phyloP scores from a whole-genome alignment of 208 protist genomes.

The Leishmania braziliensis region DNA sequence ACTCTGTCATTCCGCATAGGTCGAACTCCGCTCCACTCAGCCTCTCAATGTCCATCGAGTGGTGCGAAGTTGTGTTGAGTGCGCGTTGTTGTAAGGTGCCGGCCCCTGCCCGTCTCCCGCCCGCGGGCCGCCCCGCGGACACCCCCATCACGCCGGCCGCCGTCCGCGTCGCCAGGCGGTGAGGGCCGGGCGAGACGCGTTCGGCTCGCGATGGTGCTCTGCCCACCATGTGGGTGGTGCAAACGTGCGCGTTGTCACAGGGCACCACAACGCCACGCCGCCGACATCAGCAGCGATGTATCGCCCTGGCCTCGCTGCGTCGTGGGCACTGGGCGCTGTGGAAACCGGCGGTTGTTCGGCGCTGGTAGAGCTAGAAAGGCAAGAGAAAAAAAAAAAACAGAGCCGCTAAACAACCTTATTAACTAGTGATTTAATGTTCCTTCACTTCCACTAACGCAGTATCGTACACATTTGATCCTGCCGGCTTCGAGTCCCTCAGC shows the following conservation, averaged over 20 bases:
- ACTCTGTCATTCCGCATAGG: background rate
- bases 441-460: constrained; percentile 51
- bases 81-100: too few species aligned
- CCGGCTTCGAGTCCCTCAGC: constrained; percentile 39
- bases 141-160: background rate
- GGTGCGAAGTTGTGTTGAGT: background rate
- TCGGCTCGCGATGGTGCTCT: too few species aligned
- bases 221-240: too few species aligned
- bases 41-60: background rate
- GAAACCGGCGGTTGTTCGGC: background rate
- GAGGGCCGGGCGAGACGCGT: too few species aligned
- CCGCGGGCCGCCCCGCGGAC: background rate
- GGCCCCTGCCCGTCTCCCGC: background rate
- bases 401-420: background rate
- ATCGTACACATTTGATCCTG: constrained; percentile 35
- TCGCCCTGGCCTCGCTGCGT: background rate
- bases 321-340: background rate
- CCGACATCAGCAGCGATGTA: too few species aligned
- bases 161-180: background rate
- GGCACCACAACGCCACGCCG: too few species aligned
- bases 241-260: too few species aligned
- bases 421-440: constrained; percentile 31
- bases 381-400: constrained; percentile 11
- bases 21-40: background rate
- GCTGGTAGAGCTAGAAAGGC: background rate